Percentiles rank a stretch among this genome's conserved stretches.
These are phyloP conservation scores for Emmonsia crescens DNA, from an alignment of 2,329 filamentous ascomycete genomes.

Conservation along the genomic window DNA sequence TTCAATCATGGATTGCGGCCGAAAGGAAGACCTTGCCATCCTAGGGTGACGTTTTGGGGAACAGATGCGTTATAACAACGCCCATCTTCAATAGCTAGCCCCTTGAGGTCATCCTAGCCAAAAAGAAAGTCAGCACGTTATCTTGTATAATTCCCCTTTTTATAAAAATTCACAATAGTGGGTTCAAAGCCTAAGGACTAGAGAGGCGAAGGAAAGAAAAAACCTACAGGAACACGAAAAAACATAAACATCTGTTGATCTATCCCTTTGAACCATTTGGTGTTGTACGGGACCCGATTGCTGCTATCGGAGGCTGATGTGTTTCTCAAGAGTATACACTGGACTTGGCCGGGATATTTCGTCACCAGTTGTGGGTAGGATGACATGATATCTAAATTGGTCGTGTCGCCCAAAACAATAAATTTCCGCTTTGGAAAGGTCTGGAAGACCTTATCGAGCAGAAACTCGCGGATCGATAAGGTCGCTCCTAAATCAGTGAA, in stretches of 20 bases:
- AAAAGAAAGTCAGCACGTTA: background rate
- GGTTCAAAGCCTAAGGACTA: background rate
- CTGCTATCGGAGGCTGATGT: slow-evolving; percentile 56
- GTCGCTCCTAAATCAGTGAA: slow-evolving; percentile 67
- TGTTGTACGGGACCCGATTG: slow-evolving; percentile 66
- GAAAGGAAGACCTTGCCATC: slow-evolving; percentile 42
- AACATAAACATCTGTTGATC: slow-evolving; percentile 66
- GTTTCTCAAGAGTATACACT: slow-evolving; percentile 69
- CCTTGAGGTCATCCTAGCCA: slow-evolving; percentile 48
- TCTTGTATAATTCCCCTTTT: background rate
- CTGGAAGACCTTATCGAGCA: slow-evolving; percentile 61
- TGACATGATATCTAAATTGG: slow-evolving; percentile 66
- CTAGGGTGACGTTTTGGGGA: slow-evolving; percentile 61
- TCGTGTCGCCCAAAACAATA: slow-evolving; percentile 64
- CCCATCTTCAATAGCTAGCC: slow-evolving; percentile 56
- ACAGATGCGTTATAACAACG: slow-evolving; percentile 57
- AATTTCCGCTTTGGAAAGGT: slow-evolving; percentile 68
- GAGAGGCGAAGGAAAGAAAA: background rate
- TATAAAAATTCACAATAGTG: background rate
- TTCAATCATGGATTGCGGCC: background rate
- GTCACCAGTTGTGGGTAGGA: slow-evolving; percentile 48
- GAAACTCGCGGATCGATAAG: slow-evolving; percentile 56
- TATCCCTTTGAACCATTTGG: slow-evolving; percentile 56
- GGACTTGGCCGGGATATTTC: slow-evolving; percentile 59
- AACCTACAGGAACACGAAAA: slow-evolving; percentile 49